phyloP scores from a whole-genome alignment of 2,329 filamentous ascomycete species.

The Aspergillus fumigatus region DNA sequence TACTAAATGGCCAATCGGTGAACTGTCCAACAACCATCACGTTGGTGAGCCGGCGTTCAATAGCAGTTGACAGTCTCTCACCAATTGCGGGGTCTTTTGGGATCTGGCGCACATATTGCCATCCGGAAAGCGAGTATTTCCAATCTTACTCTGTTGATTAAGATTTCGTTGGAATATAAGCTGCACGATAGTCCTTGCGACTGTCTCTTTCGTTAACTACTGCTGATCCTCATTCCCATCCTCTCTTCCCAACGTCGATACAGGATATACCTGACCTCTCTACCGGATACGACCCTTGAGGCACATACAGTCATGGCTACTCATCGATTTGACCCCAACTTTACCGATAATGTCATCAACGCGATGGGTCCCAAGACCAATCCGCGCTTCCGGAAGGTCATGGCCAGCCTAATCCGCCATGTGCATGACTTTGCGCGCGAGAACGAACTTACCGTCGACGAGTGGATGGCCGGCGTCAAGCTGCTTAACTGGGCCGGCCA shows the following conservation, averaged over 20 bases:
- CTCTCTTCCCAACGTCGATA: neutral
- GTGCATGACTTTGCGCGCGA: constrained; percentile 58
- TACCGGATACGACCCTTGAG: neutral
- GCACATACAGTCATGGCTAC: constrained; percentile 19
- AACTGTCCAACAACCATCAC: neutral
- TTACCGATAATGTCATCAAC: constrained; percentile 68
- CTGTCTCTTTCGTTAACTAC: neutral
- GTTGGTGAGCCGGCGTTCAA: neutral
- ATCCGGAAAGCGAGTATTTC: constrained; percentile 5
- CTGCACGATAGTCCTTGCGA: neutral
- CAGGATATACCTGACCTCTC: neutral
- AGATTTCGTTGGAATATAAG: neutral
- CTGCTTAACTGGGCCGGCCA: constrained; percentile 59
- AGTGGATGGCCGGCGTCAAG: constrained; percentile 54
- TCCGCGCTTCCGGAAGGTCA: constrained; percentile 62
- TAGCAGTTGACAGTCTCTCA: neutral
- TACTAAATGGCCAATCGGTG: neutral
- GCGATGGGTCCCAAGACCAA: constrained; percentile 67
- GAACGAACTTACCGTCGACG: constrained; percentile 54
- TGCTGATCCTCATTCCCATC: constrained; percentile 3
- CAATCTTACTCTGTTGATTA: constrained; percentile 2
- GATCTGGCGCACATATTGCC: neutral
- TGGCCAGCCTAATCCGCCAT: constrained; percentile 50
- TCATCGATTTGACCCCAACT: constrained; percentile 41
- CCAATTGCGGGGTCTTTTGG: neutral